Base-by-base conservation (phyloP, 768 basidiomycete species). In the Pisolithus albus region DNA sequence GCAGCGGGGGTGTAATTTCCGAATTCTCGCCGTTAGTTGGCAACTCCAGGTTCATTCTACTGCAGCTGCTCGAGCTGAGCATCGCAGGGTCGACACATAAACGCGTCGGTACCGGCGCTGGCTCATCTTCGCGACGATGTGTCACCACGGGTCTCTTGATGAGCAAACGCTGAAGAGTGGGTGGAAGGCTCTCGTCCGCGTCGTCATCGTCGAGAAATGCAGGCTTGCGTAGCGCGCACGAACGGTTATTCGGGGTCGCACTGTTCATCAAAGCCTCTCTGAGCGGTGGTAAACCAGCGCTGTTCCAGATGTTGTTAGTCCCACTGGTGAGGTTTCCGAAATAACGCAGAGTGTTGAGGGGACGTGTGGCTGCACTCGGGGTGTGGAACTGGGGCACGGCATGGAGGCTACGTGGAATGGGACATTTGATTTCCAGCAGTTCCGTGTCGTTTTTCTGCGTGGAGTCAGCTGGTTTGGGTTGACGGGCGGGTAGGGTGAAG, bases 91-190 rank as follows among this genome's bases (percentile, higher is more conserved):
- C 13, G 34, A 34, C 11, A 21, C 21, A 42, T 23, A 23, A 23
- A 10, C 19, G 19, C 18, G 18, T 18, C 40, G 18, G 21, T 24
- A 42, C 19, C 18, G 21, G 1, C 3, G 23, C 7, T 10, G 47
- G n/a, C 21, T 23, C 21, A 3, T 51, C 10, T n/a, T 21, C 10
- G 0, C 13, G 28, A 40, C 7, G 18, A 21, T 23, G 21, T 23
- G 21, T 23, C 4, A 23, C 21, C 4, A 56, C n/a, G 19, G 62
- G 55, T 0, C 56, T 59, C 4, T n/a, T 45, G 1, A 69, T 37
- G 7, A 56, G 59, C 10, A 68, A 28, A 2, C 56, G 61, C 41
- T 57, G 51, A 36, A 67, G 50, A 4, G 42, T 49, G 2, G 60
- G 56, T 3, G 68, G 66, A 6, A 65, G 59, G 34, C 52, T 52